A percentile compares a stretch with the other conserved stretches of the same genome.
phyloP scores from a whole-genome alignment of 2,329 filamentous ascomycete genomes.

The Colletotrichum destructivum region DNA sequence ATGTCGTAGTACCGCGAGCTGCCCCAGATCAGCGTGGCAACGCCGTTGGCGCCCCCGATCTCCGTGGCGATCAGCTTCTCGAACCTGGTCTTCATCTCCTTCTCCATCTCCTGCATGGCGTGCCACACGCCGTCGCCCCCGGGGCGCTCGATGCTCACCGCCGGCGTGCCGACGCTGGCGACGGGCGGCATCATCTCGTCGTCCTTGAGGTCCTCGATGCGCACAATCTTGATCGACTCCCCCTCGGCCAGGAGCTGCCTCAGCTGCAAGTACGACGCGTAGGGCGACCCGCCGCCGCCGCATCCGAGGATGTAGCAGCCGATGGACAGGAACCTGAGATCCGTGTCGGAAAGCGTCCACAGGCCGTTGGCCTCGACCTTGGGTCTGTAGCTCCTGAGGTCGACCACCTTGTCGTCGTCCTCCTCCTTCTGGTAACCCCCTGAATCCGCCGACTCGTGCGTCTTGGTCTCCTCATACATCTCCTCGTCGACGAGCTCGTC shows the following conservation, averaged over 20 bases:
- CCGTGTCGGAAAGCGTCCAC: slow-evolving; percentile 45
- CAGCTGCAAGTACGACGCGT: slow-evolving; percentile 44
- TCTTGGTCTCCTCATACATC: slow-evolving; percentile 38
- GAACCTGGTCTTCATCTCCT: slow-evolving; percentile 24
- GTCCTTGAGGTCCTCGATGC: slow-evolving; percentile 43
- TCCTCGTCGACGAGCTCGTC: slow-evolving; percentile 30
- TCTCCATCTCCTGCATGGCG: slow-evolving; percentile 39
- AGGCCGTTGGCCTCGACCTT: slow-evolving; percentile 32
- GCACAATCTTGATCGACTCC: slow-evolving; percentile 43
- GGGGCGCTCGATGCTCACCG: slow-evolving; percentile 44
- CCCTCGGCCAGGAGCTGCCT: slow-evolving; percentile 43
- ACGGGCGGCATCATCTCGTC: slow-evolving; percentile 45
- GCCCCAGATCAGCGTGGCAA: slow-evolving; percentile 57
- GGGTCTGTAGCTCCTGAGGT: slow-evolving; percentile 35
- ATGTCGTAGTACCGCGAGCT: slow-evolving; percentile 54
- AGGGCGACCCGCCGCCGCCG: slow-evolving; percentile 46
- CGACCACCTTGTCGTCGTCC: slow-evolving; percentile 7
- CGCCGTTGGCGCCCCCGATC: slow-evolving; percentile 69
- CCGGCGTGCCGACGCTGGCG: slow-evolving; percentile 45
- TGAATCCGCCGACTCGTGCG: slow-evolving; percentile 10
- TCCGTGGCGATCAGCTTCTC: slow-evolving; percentile 46
- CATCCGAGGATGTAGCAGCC: slow-evolving; percentile 47
- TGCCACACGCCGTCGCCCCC: slow-evolving; percentile 43
- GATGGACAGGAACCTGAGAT: slow-evolving; percentile 45
- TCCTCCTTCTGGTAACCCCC: not conserved